phyloP scores from a whole-genome alignment of 176 grass and related monocot genomes.

The Hsuehochloa calcarea region DNA sequence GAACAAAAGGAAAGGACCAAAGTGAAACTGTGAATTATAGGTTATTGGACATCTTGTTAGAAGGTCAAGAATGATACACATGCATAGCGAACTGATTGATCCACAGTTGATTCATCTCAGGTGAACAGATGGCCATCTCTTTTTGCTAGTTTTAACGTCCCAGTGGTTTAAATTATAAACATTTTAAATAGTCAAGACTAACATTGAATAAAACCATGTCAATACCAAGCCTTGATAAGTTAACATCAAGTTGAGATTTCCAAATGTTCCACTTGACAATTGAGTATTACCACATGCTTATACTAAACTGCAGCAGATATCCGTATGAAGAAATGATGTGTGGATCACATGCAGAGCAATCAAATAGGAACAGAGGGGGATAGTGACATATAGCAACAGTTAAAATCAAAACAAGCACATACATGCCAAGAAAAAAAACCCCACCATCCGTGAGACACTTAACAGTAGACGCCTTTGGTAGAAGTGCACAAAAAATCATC shows the following conservation, averaged over 20 bases:
- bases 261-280: background rate
- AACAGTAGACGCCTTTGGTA: conserved; percentile 52
- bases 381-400: background rate
- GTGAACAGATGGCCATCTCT: background rate
- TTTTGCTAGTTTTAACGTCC: background rate
- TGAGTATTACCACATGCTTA: background rate
- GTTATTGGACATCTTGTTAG: background rate
- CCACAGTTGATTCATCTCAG: background rate
- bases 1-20: background rate
- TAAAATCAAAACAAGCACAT: conserved; percentile 28
- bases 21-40: background rate
- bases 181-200: background rate
- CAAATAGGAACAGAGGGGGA: too few relatives aligned
- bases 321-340: background rate
- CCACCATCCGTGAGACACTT: conserved; percentile 84
- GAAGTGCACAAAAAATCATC: conserved; percentile 65
- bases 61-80: background rate
- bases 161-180: background rate
- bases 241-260: background rate
- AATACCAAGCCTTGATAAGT: conserved; percentile 5
- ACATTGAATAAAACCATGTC: background rate
- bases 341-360: background rate
- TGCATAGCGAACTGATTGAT: background rate
- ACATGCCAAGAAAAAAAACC: conserved; percentile 80
- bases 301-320: background rate